Conservation (phyloP, 768 basidiomycete species). For the Termitomyces sp. region DNA sequence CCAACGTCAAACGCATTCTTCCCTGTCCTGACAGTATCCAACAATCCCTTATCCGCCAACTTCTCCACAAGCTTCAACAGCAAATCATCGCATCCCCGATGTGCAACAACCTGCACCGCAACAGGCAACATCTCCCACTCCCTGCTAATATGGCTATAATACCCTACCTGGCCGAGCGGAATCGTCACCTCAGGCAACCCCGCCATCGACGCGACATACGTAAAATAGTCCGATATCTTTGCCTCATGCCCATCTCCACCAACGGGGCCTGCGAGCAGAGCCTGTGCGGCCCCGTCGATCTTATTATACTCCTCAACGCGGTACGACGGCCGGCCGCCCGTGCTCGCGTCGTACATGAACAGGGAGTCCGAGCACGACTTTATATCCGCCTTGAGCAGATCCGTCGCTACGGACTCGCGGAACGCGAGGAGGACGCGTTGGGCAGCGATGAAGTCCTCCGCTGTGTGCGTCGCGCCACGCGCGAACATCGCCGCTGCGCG, state of each 20-base stretch:
- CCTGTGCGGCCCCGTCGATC: too few species aligned
- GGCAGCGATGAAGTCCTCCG: constrained; percentile 21
- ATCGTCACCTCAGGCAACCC: constrained; percentile 31
- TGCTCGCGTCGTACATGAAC: constrained; percentile 31
- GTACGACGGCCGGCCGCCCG: constrained; percentile 29
- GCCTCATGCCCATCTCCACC: not conserved
- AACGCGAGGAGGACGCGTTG: constrained; percentile 22
- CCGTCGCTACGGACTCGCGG: constrained; percentile 15
- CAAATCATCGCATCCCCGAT: constrained; percentile 29
- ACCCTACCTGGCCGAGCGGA: constrained; percentile 29
- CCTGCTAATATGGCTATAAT: constrained; percentile 27
- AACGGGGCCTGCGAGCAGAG: constrained; percentile 14
- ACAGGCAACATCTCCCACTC: constrained; percentile 30
- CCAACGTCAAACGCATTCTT: not conserved
- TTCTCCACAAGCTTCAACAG: constrained; percentile 5
- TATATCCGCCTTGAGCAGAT: constrained; percentile 22
- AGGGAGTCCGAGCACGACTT: constrained; percentile 28
- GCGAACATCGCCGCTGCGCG: constrained; percentile 25
- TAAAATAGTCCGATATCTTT: constrained; percentile 22
- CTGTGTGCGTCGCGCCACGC: constrained; percentile 18
- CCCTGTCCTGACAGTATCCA: not conserved
- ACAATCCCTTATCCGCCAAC: not conserved
- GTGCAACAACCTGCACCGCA: constrained; percentile 28
- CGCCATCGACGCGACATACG: constrained; percentile 30
- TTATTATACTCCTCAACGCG: too few species aligned